Evolutionary conservation across 1,284 basidiomycete genomes (phyloP), one percentile per base, ranked within the genome.

Genomic region (Wallemia mellicola): DNA sequence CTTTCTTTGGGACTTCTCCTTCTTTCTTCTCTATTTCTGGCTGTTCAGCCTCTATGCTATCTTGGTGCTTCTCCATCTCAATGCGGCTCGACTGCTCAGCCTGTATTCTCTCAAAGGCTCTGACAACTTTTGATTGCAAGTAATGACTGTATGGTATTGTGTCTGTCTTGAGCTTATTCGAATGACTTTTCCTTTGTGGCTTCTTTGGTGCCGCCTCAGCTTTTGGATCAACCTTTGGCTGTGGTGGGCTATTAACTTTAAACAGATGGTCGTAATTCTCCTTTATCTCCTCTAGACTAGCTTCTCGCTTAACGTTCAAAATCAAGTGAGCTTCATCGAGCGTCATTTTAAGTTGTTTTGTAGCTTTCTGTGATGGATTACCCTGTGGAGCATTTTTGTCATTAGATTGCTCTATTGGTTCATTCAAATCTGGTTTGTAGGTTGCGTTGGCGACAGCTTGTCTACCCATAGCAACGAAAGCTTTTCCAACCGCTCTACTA

Each of bases 231-330:
- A 48, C 38, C 58, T 77, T 72, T 57, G 78, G 74, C 61, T 67
- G 69, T n/a, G 77, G 77, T 7, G 81, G 80, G 57, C 82, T 76
- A 72, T 96, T 88, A 61, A 79, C 79, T 69, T 83, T 82, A 75
- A 96, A 95, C 60, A 98, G 75, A 67, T 85, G 81, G 65, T 96
- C 87, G 67, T 95, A 96, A 67, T 83, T 80, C 87, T 95, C 70
- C 5, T 26, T 3, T 25, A 89, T 73, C 60, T 72, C 73, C 67
- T 87, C 82, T 68, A 83, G 68, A 0, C 74, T 66, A 25, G 83
- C 81, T 28, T 76, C 83, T 59, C 79, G 79, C 71, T 91, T 94
- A 54, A 81, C 74, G 69, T 99, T 96, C 64, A 99, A 73, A 67
- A 99, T 91, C 62, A 95, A 73, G 65, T 83, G 82, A 25, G 94